Percentiles rank a stretch among this genome's conserved stretches.
These are phyloP conservation scores for Amniculicola lignicola DNA, from an alignment of 495 filamentous ascomycete genomes.

Conservation along the genomic window DNA sequence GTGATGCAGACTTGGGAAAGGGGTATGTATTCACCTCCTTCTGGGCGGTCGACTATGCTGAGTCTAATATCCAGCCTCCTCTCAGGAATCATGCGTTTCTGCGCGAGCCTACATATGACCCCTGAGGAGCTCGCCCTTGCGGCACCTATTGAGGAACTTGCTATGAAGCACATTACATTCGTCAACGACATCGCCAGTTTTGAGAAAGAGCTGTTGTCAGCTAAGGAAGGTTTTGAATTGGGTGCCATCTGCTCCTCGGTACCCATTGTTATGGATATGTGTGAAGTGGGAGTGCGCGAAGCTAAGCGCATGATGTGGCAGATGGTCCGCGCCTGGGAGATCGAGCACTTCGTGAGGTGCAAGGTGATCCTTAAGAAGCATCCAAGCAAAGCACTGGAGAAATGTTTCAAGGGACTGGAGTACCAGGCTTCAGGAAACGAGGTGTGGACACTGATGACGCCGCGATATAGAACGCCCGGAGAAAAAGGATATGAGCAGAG, in stretches of 20 bases:
- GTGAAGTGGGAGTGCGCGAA: background rate
- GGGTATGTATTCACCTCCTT: background rate
- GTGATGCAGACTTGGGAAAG: background rate
- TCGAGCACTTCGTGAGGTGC: background rate
- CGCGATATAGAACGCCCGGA: background rate
- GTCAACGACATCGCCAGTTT: slow-evolving; percentile 1
- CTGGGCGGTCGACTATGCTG: background rate
- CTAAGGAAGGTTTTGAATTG: background rate
- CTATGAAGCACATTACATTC: background rate
- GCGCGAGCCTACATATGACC: background rate
- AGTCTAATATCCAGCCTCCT: background rate
- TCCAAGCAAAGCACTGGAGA: background rate
- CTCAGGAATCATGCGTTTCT: background rate
- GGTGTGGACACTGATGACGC: background rate
- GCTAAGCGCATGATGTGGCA: background rate
- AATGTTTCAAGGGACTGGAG: background rate
- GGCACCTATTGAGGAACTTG: background rate
- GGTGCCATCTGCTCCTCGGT: background rate
- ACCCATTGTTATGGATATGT: background rate
- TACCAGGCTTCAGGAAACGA: slow-evolving; percentile 1
- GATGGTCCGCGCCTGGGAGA: background rate
- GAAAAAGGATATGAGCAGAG: too few species aligned
- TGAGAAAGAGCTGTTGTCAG: background rate
- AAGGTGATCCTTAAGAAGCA: background rate
- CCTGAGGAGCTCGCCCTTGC: background rate